Conservation (phyloP, 805 yeast genomes). For the Barnettozyma siamensis region DNA sequence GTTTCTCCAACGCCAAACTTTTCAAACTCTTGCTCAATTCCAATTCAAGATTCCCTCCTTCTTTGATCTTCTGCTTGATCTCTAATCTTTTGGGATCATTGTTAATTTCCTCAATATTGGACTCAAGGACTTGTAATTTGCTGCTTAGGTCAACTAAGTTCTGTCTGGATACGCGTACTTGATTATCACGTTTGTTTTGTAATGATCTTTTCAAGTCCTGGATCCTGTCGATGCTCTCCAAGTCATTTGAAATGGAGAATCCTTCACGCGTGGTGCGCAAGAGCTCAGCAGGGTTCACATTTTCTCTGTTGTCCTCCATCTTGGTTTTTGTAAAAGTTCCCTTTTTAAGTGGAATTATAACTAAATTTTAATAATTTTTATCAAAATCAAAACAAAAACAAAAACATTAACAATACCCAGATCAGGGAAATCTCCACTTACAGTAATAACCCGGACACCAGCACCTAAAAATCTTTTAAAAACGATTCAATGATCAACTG, state of each 20-base stretch:
- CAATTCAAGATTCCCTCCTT: constrained; percentile 41
- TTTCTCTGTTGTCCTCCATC: too few relatives aligned
- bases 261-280: constrained; percentile 39
- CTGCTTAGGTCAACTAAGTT: constrained; percentile 18
- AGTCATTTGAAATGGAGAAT: constrained; percentile 48
- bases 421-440: background rate
- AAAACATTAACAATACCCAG: background rate
- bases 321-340: too few relatives aligned
- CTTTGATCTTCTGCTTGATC: constrained; percentile 27
- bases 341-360: too few relatives aligned
- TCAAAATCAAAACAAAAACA: background rate
- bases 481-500: too few relatives aligned
- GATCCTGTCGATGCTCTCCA: constrained; percentile 39
- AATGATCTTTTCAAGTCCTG: constrained; percentile 32
- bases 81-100: constrained; percentile 26
- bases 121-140: constrained; percentile 12
- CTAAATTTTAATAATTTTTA: too few relatives aligned
- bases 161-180: too few relatives aligned
- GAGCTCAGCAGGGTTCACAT: constrained; percentile 26
- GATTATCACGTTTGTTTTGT: constrained; percentile 6
- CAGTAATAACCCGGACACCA: background rate
- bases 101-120: constrained; percentile 22
- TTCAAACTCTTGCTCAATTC: constrained; percentile 47
- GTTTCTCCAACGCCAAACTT: constrained; percentile 40
- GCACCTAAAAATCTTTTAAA: background rate